A percentile compares a stretch with the other conserved stretches of the same genome.
Evolutionary conservation across 441 rosid species (phyloP).

Genomic region (Bocquillonia castaneifolia): DNA sequence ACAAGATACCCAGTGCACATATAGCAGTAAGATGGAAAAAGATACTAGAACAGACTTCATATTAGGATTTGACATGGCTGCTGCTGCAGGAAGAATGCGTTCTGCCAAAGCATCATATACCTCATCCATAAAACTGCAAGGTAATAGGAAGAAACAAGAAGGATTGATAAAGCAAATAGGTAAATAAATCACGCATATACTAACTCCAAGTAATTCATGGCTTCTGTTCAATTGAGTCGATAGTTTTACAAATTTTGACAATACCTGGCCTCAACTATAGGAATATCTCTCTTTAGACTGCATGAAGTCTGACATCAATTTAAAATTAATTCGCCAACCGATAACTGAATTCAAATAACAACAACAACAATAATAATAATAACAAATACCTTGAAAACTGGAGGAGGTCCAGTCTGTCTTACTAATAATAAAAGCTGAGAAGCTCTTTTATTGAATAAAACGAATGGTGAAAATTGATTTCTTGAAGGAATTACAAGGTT

Average conservation of each 20-base stretch:
- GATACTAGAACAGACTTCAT: constrained; percentile 43
- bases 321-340: background rate
- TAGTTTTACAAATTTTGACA: too few species aligned
- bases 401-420: background rate
- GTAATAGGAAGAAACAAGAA: constrained; percentile 5
- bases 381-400: constrained; percentile 16
- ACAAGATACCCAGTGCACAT: background rate
- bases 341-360: background rate
- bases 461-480: constrained; percentile 24
- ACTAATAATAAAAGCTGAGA: constrained; percentile 21
- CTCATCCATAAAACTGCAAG: constrained; percentile 69
- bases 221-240: too few species aligned
- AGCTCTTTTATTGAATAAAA: constrained; percentile 29
- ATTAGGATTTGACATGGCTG: constrained; percentile 45
- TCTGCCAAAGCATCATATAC: constrained; percentile 65
- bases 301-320: constrained; percentile 41
- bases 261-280: constrained; percentile 61
- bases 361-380: background rate
- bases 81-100: constrained; percentile 57
- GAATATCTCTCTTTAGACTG: constrained; percentile 48
- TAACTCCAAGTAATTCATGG: too few species aligned
- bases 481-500: constrained; percentile 28
- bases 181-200: too few species aligned
- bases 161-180: background rate
- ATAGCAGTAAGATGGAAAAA: constrained; percentile 14